These are phyloP conservation scores for Lathyrus tuberosus DNA, from an alignment of 306 rosid species.

Conservation along the genomic window DNA sequence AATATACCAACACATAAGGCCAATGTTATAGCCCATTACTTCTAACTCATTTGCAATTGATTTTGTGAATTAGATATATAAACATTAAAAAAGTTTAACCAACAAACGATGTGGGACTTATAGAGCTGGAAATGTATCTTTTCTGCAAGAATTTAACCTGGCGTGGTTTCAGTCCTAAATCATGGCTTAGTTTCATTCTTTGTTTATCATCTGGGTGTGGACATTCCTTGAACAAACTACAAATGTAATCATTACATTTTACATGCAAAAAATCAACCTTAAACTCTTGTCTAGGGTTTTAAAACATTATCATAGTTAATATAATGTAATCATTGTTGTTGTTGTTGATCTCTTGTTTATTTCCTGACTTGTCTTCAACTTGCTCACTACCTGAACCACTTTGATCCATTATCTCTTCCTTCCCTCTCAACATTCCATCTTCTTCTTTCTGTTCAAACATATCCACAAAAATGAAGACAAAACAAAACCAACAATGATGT, in stretches of 20 bases:
- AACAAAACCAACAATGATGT: too few relatives aligned
- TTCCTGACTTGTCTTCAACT: constrained; percentile 72
- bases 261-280: neutral
- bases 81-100: too few relatives aligned
- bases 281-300: neutral
- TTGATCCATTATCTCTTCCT: constrained; percentile 71
- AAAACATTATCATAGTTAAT: neutral
- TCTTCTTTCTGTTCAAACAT: constrained; percentile 66
- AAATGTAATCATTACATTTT: neutral
- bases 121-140: too few relatives aligned
- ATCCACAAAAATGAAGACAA: neutral
- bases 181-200: constrained; percentile 78
- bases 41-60: too few relatives aligned
- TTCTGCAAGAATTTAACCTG: constrained; percentile 97
- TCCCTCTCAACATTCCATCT: constrained; percentile 60
- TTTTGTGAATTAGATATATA: too few relatives aligned
- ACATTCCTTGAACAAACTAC: constrained; percentile 89
- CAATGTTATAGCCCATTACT: too few relatives aligned
- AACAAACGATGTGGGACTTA: too few relatives aligned
- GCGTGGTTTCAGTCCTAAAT: constrained; percentile 82
- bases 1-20: too few relatives aligned
- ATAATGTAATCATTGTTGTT: constrained; percentile 31
- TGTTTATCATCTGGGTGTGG: constrained; percentile 99
- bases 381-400: constrained; percentile 89
- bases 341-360: constrained; percentile 60